A percentile compares a stretch with the other conserved stretches of the same genome.
phyloP scores from a whole-genome alignment of 139 green algal genomes.

The Cymbomonas tetramitiformis region DNA sequence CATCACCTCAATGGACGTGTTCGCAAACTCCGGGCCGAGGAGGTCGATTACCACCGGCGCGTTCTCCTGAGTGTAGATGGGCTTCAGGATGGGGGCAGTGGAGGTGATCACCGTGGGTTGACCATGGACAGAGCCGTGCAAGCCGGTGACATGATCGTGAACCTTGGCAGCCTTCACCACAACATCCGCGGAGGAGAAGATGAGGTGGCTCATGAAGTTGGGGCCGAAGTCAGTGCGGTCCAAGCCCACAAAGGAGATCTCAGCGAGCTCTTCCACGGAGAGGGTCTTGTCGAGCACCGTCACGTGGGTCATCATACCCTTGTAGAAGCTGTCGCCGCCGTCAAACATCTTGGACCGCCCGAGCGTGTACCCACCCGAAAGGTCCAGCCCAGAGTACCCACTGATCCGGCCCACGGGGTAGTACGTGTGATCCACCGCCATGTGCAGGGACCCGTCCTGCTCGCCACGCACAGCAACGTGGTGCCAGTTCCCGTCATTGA shows the following conservation, averaged over 20 bases:
- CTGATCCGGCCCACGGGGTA: too few species aligned
- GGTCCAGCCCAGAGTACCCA: too few species aligned
- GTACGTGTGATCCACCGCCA: too few species aligned
- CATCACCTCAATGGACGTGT: too few species aligned
- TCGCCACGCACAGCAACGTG: conserved; percentile 6
- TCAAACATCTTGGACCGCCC: not conserved
- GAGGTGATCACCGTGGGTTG: not conserved
- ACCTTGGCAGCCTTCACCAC: not conserved
- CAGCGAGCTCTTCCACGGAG: not conserved
- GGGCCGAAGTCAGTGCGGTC: not conserved
- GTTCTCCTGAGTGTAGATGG: not conserved
- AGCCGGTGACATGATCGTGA: too few species aligned
- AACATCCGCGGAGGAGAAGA: not conserved
- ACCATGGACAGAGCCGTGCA: too few species aligned
- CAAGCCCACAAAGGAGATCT: not conserved
- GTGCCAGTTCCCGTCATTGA: conserved; percentile 5
- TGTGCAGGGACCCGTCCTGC: not conserved
- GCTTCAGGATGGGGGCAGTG: not conserved
- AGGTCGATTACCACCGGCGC: not conserved
- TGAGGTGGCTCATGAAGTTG: not conserved
- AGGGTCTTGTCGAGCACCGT: not conserved
- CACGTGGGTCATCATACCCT: not conserved
- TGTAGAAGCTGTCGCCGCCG: not conserved
- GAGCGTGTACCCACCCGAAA: not conserved
- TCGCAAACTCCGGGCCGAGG: not conserved